Evolutionary conservation across 176 grass and related monocot genomes (phyloP).

Genomic region (Thalia dealbata): DNA sequence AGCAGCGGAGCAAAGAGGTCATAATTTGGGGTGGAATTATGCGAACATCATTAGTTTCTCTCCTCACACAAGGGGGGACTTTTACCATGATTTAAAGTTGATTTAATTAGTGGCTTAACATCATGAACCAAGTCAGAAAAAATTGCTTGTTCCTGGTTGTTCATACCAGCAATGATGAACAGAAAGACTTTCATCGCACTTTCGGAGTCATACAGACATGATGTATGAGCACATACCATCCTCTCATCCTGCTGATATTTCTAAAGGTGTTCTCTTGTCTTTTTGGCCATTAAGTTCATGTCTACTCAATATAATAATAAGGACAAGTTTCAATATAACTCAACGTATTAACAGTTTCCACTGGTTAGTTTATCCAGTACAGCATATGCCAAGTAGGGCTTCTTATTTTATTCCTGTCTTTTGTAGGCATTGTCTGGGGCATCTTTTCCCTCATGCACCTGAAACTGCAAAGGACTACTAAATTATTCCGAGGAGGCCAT

Average conservation of each 20-base stretch:
- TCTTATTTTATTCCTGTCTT: constrained; percentile 20
- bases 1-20: neutral
- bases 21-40: constrained; percentile 1
- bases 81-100: neutral
- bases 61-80: neutral
- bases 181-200: too few species aligned
- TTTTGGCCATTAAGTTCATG: neutral
- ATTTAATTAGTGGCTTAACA: neutral
- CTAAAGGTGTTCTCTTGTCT: neutral
- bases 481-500: constrained; percentile 12
- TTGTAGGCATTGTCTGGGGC: constrained; percentile 21
- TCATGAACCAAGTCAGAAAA: too few species aligned
- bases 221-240: neutral
- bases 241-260: neutral
- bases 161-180: too few species aligned
- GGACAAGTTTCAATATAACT: neutral
- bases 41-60: neutral
- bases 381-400: neutral
- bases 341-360: neutral
- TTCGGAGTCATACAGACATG: neutral
- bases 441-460: constrained; percentile 28
- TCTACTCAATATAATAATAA: neutral
- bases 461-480: constrained; percentile 14
- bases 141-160: too few species aligned
- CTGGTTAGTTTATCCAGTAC: neutral